phyloP scores from a whole-genome alignment of 2,329 filamentous ascomycete genomes.

The Hymenoscyphus fructigenus region DNA sequence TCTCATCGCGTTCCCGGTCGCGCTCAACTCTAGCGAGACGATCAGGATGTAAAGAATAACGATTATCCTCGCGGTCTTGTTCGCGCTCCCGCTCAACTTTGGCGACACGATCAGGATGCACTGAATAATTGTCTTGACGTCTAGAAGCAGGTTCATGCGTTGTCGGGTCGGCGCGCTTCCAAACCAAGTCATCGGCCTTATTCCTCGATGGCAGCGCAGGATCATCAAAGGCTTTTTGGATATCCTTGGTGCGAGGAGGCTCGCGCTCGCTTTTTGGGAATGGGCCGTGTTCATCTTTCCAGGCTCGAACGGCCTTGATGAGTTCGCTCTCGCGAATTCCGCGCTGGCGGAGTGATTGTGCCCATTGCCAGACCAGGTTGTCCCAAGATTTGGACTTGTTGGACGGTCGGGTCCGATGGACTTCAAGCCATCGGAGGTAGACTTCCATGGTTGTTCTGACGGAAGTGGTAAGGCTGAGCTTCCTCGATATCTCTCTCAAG shows the following conservation, averaged over 20 bases:
- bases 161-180: slow-evolving; percentile 2
- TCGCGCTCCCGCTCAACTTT: not conserved
- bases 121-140: not conserved
- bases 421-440: slow-evolving; percentile 32
- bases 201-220: not conserved
- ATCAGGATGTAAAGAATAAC: not conserved
- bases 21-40: slow-evolving; percentile 1
- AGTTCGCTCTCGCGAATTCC: slow-evolving; percentile 21
- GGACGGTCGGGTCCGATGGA: slow-evolving; percentile 23
- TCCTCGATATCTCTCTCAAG: slow-evolving; percentile 24
- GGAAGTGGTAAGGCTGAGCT: slow-evolving; percentile 17
- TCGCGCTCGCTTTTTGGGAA: slow-evolving; percentile 5
- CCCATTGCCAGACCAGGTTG: slow-evolving; percentile 30
- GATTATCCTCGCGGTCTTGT: not conserved
- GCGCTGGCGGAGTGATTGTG: slow-evolving; percentile 22
- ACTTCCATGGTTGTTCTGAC: slow-evolving; percentile 17
- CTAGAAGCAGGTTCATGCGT: not conserved
- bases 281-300: slow-evolving; percentile 21
- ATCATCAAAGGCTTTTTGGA: slow-evolving; percentile 19
- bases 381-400: slow-evolving; percentile 24
- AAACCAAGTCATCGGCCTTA: not conserved
- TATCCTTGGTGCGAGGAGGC: slow-evolving; percentile 14
- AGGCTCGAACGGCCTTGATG: slow-evolving; percentile 19
- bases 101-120: not conserved
- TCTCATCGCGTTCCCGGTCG: not conserved